Evolutionary conservation across 345 rosid genomes (phyloP), one percentile per base, ranked within the genome.

Genomic region (Linum usitatissimum): DNA sequence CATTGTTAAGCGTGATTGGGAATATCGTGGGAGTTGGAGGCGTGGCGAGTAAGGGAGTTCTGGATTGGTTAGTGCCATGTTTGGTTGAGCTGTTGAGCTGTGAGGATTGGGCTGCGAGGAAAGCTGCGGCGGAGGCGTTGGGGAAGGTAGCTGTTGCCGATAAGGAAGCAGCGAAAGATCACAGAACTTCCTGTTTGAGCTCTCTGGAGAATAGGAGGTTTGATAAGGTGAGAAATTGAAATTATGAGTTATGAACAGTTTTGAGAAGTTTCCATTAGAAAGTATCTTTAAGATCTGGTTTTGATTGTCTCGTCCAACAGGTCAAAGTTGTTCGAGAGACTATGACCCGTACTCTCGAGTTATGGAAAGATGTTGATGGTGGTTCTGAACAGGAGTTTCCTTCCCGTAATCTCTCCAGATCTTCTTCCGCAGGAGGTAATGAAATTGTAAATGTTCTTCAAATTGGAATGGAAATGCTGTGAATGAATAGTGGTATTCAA

Each of bases 321-420:
- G 85, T 92, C 17, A 92, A 89, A 70, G 72, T 83, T 65, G 98
- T 92, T 38, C 79, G 98, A 30, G 98, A 92, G 78, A 84, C 88
- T 0, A 89, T 92, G 96, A 88, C 81, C 73, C 83, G 77, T 61
- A 77, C 87, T 15, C 62, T 92, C 80, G 80, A 79, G 60, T 57
- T 81, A 61, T 92, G 98, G 98, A 89, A 84, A 80, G 84, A 71
- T 19, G 82, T 89, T 63, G 72, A 76, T 66, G 68, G 74, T 55
- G 74, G 70, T 76, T 68, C 72, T 5, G 82, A 79, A 34, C 13
- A 45, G 10, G 88, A 80, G 20, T 59, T 68, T 71, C 67, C 77
- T 42, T 56, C 75, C 19, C 48, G 76, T 18, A 67, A 84, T 55
- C 80, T 68, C 19, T 76, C 84, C 20, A 71, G 71, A 59, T 72